A percentile compares a stretch with the other conserved stretches of the same genome.
phyloP scores from a whole-genome alignment of 257 asterid species.

The Paraleonurus japonicus region DNA sequence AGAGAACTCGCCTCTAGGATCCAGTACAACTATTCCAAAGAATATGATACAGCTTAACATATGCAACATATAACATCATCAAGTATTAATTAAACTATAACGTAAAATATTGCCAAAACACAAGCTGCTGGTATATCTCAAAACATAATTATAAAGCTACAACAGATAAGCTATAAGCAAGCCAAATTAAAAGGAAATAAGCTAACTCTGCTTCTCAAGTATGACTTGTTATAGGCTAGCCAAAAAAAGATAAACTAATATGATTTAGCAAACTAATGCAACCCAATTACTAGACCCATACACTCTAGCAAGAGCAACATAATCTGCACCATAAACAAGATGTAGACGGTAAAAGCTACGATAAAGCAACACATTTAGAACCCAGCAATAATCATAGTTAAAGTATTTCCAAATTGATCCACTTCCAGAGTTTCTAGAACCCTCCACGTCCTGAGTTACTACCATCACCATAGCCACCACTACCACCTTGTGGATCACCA shows the following conservation, averaged over 20 bases:
- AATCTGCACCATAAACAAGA: conserved; percentile 37
- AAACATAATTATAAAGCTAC: conserved; percentile 45
- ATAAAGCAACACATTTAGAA: neutral
- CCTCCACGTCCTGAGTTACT: conserved; percentile 56
- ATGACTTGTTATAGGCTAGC: conserved; percentile 62
- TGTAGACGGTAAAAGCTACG: conserved; percentile 29
- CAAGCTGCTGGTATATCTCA: conserved; percentile 36
- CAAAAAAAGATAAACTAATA: conserved; percentile 35
- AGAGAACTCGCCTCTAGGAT: neutral
- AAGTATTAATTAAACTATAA: conserved; percentile 5
- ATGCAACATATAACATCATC: neutral
- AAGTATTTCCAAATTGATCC: conserved; percentile 47
- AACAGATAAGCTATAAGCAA: conserved; percentile 52
- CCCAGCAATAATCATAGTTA: conserved; percentile 41
- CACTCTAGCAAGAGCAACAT: conserved; percentile 44
- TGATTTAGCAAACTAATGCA: conserved; percentile 46
- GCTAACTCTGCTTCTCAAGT: conserved; percentile 46
- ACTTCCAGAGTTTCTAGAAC: conserved; percentile 53
- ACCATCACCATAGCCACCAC: conserved; percentile 67
- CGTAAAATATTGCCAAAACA: conserved; percentile 29
- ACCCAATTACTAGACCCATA: conserved; percentile 50
- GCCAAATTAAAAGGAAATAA: conserved; percentile 40
- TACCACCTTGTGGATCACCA: conserved; percentile 44
- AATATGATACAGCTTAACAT: neutral
- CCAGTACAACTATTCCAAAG: conserved; percentile 1